Conservation (phyloP, 805 yeast species). For the Saccharomycopsis amapae region DNA sequence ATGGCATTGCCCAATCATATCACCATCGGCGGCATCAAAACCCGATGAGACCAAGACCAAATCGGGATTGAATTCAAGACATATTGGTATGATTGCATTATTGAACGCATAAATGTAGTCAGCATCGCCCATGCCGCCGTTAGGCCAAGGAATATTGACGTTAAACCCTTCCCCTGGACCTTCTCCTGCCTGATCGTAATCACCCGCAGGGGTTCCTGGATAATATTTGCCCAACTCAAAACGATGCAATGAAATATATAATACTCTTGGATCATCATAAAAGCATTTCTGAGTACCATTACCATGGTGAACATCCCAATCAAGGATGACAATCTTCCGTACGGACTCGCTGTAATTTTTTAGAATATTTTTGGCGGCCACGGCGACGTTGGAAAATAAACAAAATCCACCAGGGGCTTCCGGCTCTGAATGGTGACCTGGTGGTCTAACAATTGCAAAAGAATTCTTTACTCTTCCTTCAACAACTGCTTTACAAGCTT, state of each 20-base stretch:
- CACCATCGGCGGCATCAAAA: conserved; percentile 98
- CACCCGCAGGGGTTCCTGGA: conserved; percentile 89
- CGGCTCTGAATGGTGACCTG: conserved; percentile 99
- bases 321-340: conserved; percentile 72
- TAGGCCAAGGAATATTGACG: conserved; percentile 91
- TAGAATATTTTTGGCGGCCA: conserved; percentile 83
- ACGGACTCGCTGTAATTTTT: conserved; percentile 84
- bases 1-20: conserved; percentile 92
- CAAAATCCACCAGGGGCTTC: conserved; percentile 97
- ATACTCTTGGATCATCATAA: conserved; percentile 78
- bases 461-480: conserved; percentile 90
- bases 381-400: conserved; percentile 92
- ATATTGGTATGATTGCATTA: conserved; percentile 79
- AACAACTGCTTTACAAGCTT: conserved; percentile 91
- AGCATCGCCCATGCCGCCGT: conserved; percentile 88
- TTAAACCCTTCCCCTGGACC: conserved; percentile 83
- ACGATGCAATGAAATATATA: conserved; percentile 87
- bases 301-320: conserved; percentile 99
- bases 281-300: conserved; percentile 97
- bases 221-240: conserved; percentile 88
- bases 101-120: conserved; percentile 91
- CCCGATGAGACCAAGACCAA: conserved; percentile 90
- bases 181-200: conserved; percentile 72
- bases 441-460: conserved; percentile 93
- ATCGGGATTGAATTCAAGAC: conserved; percentile 87